phyloP scores from a whole-genome alignment of 2,329 filamentous ascomycete species.

The Neopestalotiopsis clavispora region DNA sequence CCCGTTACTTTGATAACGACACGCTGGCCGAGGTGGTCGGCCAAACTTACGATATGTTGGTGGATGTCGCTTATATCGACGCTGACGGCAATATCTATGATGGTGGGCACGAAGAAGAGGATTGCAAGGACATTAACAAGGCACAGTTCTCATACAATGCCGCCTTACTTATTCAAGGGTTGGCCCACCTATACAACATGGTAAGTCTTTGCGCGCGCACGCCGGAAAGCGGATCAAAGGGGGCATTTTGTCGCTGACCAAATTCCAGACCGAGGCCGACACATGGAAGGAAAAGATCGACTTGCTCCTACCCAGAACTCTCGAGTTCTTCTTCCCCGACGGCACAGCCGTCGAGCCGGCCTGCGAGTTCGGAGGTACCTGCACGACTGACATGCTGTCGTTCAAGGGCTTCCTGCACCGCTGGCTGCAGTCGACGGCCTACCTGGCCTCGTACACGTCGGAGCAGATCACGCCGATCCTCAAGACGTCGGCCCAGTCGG shows the following conservation, averaged over 20 bases:
- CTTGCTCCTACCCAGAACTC: constrained; percentile 55
- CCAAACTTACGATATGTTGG: constrained; percentile 67
- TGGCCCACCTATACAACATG: constrained; percentile 72
- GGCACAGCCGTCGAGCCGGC: constrained; percentile 68
- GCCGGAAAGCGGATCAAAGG: background rate
- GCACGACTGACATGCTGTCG: constrained; percentile 73
- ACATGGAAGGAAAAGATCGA: constrained; percentile 62
- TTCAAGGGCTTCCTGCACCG: constrained; percentile 75
- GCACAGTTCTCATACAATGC: constrained; percentile 72
- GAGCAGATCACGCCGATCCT: constrained; percentile 62
- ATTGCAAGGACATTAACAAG: constrained; percentile 63
- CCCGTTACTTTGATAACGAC: constrained; percentile 69
- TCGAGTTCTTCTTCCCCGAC: constrained; percentile 60
- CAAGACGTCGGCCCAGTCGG: constrained; percentile 60
- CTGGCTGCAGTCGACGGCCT: constrained; percentile 65
- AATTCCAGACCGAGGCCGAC: constrained; percentile 50
- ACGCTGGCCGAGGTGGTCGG: constrained; percentile 69
- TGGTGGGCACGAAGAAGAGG: constrained; percentile 61
- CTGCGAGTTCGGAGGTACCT: constrained; percentile 65
- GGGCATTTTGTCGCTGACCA: constrained; percentile 20
- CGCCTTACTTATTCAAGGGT: constrained; percentile 65
- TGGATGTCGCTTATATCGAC: constrained; percentile 61
- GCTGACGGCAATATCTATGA: constrained; percentile 68
- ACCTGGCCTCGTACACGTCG: constrained; percentile 65
- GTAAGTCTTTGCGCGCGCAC: constrained; percentile 38